phyloP scores from a whole-genome alignment of 345 rosid species.

The Citrus sp. region DNA sequence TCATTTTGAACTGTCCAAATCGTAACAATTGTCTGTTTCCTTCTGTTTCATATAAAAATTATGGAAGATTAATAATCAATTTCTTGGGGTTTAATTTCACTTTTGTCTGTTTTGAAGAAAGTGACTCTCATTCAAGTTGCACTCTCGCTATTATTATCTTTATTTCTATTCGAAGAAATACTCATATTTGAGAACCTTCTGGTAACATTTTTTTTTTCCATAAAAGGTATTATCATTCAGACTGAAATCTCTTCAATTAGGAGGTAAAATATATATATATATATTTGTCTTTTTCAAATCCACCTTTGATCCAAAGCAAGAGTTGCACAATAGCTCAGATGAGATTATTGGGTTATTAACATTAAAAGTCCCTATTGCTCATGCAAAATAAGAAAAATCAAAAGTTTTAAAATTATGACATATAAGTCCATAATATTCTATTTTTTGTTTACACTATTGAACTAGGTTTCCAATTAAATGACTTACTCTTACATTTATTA shows the following conservation, averaged over 20 bases:
- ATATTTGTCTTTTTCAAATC: too few relatives aligned
- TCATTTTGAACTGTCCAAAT: background rate
- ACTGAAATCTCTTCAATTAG: background rate
- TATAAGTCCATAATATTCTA: too few relatives aligned
- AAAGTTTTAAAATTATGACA: too few relatives aligned
- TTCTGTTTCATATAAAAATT: background rate
- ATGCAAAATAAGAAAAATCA: too few relatives aligned
- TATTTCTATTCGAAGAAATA: background rate
- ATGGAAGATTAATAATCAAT: background rate
- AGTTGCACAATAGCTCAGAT: too few relatives aligned
- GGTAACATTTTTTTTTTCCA: background rate
- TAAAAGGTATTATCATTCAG: background rate
- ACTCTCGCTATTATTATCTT: background rate
- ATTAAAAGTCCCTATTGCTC: too few relatives aligned
- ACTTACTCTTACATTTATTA: too few relatives aligned
- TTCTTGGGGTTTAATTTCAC: background rate
- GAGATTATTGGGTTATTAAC: too few relatives aligned
- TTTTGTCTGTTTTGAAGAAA: background rate
- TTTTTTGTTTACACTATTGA: too few relatives aligned
- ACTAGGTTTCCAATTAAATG: too few relatives aligned
- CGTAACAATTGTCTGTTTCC: background rate
- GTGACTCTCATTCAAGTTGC: background rate
- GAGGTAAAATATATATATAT: background rate
- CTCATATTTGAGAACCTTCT: background rate
- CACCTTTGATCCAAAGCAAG: too few relatives aligned